These are phyloP conservation scores for Silybum marianum DNA, from an alignment of 129 eudicot genomes.

Conservation along the genomic window DNA sequence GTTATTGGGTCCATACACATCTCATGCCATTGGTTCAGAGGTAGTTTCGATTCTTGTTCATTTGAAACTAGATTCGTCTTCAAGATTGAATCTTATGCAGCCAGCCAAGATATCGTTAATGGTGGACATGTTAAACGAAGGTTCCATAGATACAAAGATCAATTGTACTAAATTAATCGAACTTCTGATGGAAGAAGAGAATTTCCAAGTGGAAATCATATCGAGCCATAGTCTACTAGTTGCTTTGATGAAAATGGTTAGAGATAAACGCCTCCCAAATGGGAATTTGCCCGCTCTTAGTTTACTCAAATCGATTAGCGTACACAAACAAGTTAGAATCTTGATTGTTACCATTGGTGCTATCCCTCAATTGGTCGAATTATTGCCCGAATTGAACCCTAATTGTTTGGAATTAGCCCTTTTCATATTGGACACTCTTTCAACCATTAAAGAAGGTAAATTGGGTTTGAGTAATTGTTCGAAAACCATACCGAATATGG, in stretches of 20 bases:
- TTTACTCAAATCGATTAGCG: constrained; percentile 36
- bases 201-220: constrained; percentile 37
- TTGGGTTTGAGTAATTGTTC: constrained; percentile 43
- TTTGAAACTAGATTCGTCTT: constrained; percentile 31
- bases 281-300: constrained; percentile 42
- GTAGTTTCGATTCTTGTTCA: constrained; percentile 48
- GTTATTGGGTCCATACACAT: constrained; percentile 48
- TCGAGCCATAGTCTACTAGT: constrained; percentile 48
- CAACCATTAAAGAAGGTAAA: constrained; percentile 35
- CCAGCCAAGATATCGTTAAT: constrained; percentile 48
- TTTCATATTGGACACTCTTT: constrained; percentile 32
- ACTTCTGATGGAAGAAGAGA: constrained; percentile 39
- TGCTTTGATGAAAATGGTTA: constrained; percentile 40
- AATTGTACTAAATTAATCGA: constrained; percentile 37
- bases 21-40: constrained; percentile 54
- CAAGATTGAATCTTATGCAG: constrained; percentile 33
- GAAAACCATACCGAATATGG: constrained; percentile 46
- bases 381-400: constrained; percentile 34
- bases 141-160: constrained; percentile 48
- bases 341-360: constrained; percentile 38
- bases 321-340: constrained; percentile 31
- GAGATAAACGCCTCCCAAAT: constrained; percentile 35
- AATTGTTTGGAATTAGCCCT: constrained; percentile 43
- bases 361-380: constrained; percentile 44
- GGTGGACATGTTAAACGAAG: constrained; percentile 57